A percentile compares a stretch with the other conserved stretches of the same genome.
phyloP scores from a whole-genome alignment of 2,329 filamentous ascomycete species.

The Calonectria honghensis region DNA sequence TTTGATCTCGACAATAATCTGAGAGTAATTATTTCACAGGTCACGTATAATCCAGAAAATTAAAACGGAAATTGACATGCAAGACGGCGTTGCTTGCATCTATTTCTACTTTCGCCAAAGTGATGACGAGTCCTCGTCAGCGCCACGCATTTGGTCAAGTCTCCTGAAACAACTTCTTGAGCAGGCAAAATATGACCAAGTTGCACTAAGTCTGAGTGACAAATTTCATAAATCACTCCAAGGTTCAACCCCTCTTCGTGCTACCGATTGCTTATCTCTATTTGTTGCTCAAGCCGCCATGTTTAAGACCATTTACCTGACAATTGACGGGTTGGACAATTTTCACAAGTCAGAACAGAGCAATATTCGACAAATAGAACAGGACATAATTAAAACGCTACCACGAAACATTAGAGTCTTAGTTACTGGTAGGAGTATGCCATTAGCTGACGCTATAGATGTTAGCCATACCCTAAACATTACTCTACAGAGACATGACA shows the following conservation, averaged over 20 bases:
- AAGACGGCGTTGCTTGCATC: background rate
- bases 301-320: background rate
- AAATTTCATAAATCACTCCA: background rate
- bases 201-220: background rate
- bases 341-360: background rate
- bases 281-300: background rate
- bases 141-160: background rate
- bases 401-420: background rate
- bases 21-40: background rate
- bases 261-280: background rate
- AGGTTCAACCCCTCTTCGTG: background rate
- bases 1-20: background rate
- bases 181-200: background rate
- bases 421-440: background rate
- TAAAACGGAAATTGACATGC: background rate
- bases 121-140: background rate
- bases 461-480: background rate
- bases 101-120: background rate
- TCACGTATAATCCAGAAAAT: background rate
- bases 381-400: background rate
- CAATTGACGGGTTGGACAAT: background rate
- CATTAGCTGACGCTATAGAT: background rate
- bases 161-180: background rate
- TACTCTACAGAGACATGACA: background rate
- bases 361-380: background rate